phyloP scores from a whole-genome alignment of 345 rosid genomes.

The Moringa oleifera region DNA sequence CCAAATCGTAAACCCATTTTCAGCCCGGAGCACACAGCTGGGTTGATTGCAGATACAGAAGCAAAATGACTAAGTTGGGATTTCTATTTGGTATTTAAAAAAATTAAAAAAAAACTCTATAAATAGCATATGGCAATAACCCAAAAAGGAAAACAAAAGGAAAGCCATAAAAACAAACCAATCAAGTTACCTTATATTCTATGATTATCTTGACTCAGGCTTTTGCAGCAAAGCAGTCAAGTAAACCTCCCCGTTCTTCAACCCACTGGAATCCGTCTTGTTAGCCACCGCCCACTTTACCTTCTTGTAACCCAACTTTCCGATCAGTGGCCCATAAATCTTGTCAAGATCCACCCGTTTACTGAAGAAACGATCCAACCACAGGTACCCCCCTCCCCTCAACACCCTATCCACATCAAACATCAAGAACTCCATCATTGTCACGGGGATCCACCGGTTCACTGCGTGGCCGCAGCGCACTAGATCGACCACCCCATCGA shows the following conservation, averaged over 20 bases:
- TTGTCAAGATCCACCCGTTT: conserved; percentile 62
- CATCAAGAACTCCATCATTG: conserved; percentile 77
- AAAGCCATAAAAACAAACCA: not conserved
- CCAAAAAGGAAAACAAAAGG: too few species aligned
- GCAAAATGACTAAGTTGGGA: too few species aligned
- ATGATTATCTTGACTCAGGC: conserved; percentile 55
- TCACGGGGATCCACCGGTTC: conserved; percentile 88
- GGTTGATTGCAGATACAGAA: too few species aligned
- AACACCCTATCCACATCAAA: conserved; percentile 80
- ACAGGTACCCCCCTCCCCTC: conserved; percentile 81
- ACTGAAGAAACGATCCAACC: conserved; percentile 90
- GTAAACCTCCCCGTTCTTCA: conserved; percentile 82
- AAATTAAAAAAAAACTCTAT: too few species aligned
- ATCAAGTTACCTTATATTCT: conserved; percentile 21
- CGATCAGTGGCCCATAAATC: conserved; percentile 73
- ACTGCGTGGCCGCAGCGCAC: conserved; percentile 88
- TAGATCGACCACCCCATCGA: conserved; percentile 89
- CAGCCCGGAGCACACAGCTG: too few species aligned
- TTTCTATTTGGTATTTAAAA: too few species aligned
- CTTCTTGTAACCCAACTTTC: conserved; percentile 84
- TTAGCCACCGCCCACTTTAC: conserved; percentile 88
- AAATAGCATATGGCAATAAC: too few species aligned
- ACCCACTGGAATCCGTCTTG: conserved; percentile 59
- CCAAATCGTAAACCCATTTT: too few species aligned
- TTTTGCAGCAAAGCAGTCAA: conserved; percentile 88